Evolutionary conservation across 1,284 basidiomycete genomes (phyloP).

Genomic region (Microbotryum violaceum): DNA sequence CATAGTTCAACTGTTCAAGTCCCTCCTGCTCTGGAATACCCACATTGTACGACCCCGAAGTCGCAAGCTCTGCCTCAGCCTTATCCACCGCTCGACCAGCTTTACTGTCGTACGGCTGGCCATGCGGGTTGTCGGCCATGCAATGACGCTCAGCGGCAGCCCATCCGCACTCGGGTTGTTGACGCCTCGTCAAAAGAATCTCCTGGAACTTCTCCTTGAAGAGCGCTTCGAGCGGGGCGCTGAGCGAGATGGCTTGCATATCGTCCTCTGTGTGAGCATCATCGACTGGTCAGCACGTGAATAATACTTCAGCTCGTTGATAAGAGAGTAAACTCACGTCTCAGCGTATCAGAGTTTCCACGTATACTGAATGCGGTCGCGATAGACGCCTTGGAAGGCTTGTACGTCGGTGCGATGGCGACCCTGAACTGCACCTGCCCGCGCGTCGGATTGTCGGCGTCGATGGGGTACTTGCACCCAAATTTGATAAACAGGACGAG

Average conservation of each 20-base stretch:
- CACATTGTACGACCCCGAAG: slow-evolving; percentile 8
- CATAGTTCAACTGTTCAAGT: too few species aligned
- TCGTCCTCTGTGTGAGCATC: slow-evolving; percentile 14
- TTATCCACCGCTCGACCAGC: background rate
- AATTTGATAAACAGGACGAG: slow-evolving; percentile 29
- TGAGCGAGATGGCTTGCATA: slow-evolving; percentile 31
- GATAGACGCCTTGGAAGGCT: slow-evolving; percentile 24
- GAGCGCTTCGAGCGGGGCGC: slow-evolving; percentile 25
- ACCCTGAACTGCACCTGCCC: slow-evolving; percentile 26
- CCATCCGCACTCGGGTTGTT: slow-evolving; percentile 21
- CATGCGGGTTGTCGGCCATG: slow-evolving; percentile 2
- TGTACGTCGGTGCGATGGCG: slow-evolving; percentile 28
- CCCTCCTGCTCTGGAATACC: background rate
- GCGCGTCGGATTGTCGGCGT: slow-evolving; percentile 17
- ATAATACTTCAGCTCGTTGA: background rate
- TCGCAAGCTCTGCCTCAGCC: slow-evolving; percentile 1
- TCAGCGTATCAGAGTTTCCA: slow-evolving; percentile 20
- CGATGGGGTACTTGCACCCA: slow-evolving; percentile 23
- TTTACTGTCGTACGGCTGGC: slow-evolving; percentile 1
- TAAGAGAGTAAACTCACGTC: slow-evolving; percentile 5
- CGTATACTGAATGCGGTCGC: slow-evolving; percentile 21
- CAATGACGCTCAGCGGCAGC: slow-evolving; percentile 27
- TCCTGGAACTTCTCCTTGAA: slow-evolving; percentile 24
- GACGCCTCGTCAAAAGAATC: slow-evolving; percentile 18
- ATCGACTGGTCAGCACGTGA: too few species aligned